Evolutionary conservation across 2,329 filamentous ascomycete species (phyloP).

Genomic region (Pseudogymnoascus sp.): DNA sequence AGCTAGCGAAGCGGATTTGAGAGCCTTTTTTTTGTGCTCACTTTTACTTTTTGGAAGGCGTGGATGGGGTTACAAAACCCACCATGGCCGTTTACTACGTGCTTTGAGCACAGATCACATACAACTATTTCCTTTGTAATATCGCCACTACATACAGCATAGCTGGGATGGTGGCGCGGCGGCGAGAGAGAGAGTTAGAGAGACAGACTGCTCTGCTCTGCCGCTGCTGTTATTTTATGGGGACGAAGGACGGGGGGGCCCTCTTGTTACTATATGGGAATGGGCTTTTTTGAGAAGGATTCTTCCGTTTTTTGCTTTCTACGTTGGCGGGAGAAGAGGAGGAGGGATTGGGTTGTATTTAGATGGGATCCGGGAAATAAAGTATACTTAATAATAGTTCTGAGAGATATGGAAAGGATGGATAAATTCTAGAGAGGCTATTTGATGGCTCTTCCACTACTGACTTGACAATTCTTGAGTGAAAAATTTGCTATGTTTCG

Average conservation of each 20-base stretch:
- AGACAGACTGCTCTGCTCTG: background rate
- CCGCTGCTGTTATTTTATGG: background rate
- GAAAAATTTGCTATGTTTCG: background rate
- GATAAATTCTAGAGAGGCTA: background rate
- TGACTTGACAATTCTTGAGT: background rate
- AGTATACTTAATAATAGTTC: background rate
- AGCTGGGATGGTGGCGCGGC: background rate
- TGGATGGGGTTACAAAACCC: background rate
- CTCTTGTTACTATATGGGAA: conserved; percentile 1
- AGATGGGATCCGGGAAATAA: background rate
- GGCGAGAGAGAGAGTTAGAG: background rate
- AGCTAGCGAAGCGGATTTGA: background rate
- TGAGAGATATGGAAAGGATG: background rate
- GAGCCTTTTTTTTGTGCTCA: background rate
- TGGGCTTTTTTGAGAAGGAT: background rate
- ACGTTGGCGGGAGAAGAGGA: background rate
- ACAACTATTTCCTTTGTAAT: conserved; percentile 2
- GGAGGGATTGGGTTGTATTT: background rate
- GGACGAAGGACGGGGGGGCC: background rate
- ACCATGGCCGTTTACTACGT: background rate
- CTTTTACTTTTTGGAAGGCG: background rate
- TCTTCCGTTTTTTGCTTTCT: background rate
- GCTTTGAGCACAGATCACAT: background rate
- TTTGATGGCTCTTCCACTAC: background rate
- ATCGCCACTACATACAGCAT: background rate